Evolutionary conservation across 179 eudicot species (phyloP).

Genomic region (Camellia oleifera): DNA sequence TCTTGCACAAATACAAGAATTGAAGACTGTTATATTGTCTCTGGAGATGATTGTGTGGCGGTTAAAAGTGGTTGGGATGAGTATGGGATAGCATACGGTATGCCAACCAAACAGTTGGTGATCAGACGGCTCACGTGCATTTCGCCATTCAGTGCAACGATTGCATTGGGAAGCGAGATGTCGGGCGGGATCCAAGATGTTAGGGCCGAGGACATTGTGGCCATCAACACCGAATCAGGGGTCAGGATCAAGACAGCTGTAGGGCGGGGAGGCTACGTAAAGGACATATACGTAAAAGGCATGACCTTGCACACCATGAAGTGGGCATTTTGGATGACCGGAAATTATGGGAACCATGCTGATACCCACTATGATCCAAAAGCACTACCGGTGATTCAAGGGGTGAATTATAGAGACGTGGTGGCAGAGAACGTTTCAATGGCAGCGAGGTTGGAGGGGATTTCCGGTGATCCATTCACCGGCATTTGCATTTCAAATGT

Average conservation of each 20-base stretch:
- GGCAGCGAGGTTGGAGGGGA: slow-evolving; percentile 63
- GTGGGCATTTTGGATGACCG: slow-evolving; percentile 80
- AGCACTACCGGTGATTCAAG: slow-evolving; percentile 53
- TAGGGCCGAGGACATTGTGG: slow-evolving; percentile 62
- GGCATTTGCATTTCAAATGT: slow-evolving; percentile 80
- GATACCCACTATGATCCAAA: slow-evolving; percentile 56
- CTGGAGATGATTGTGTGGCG: slow-evolving; percentile 89
- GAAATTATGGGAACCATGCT: slow-evolving; percentile 71
- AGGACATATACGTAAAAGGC: slow-evolving; percentile 58
- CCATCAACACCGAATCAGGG: slow-evolving; percentile 70
- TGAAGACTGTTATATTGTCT: slow-evolving; percentile 64
- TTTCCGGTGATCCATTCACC: slow-evolving; percentile 51
- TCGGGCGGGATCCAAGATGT: slow-evolving; percentile 78
- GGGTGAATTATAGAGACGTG: slow-evolving; percentile 54
- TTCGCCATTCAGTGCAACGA: slow-evolving; percentile 76
- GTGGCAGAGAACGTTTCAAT: slow-evolving; percentile 62
- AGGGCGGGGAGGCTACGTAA: slow-evolving; percentile 74
- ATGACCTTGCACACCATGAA: slow-evolving; percentile 69
- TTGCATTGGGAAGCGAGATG: slow-evolving; percentile 91
- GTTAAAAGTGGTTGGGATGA: slow-evolving; percentile 88
- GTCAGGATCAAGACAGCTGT: slow-evolving; percentile 71
- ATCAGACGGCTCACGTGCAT: slow-evolving; percentile 68
- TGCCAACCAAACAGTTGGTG: slow-evolving; percentile 65
- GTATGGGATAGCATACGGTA: slow-evolving; percentile 67
- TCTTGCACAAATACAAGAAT: slow-evolving; percentile 78